Evolutionary conservation across 2,329 filamentous ascomycete species (phyloP).

Genomic region (Colletotrichum sp.): DNA sequence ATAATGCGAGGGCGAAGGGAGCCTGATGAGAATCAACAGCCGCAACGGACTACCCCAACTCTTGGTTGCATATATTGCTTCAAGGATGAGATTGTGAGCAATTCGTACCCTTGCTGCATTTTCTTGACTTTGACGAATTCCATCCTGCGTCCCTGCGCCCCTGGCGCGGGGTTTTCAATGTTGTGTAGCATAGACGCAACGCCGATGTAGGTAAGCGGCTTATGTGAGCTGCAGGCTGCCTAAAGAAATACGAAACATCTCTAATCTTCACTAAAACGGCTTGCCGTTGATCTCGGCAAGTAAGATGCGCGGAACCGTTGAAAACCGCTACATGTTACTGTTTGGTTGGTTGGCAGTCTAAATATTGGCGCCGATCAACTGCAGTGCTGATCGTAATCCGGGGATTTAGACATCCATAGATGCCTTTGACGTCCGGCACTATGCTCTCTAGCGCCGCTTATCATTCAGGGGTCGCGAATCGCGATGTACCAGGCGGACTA

Average conservation of each 20-base stretch:
- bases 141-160: background rate
- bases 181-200: background rate
- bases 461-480: background rate
- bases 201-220: background rate
- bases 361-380: background rate
- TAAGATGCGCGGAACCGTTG: background rate
- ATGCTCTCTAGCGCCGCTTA: background rate
- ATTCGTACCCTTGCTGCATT: background rate
- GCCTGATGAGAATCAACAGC: background rate
- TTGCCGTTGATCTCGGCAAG: background rate
- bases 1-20: background rate
- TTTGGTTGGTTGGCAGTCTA: background rate
- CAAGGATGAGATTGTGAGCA: background rate
- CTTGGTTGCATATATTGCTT: background rate
- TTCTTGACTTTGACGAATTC: background rate
- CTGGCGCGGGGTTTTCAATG: background rate
- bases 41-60: background rate
- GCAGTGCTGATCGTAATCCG: background rate
- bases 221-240: background rate
- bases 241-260: background rate
- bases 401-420: background rate
- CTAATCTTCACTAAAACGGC: background rate
- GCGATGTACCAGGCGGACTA: background rate
- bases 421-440: background rate
- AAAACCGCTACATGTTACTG: background rate